Evolutionary conservation across 2,329 filamentous ascomycete species (phyloP), one percentile per base, ranked within the genome.

Genomic region (Taxawa tesnikishii): DNA sequence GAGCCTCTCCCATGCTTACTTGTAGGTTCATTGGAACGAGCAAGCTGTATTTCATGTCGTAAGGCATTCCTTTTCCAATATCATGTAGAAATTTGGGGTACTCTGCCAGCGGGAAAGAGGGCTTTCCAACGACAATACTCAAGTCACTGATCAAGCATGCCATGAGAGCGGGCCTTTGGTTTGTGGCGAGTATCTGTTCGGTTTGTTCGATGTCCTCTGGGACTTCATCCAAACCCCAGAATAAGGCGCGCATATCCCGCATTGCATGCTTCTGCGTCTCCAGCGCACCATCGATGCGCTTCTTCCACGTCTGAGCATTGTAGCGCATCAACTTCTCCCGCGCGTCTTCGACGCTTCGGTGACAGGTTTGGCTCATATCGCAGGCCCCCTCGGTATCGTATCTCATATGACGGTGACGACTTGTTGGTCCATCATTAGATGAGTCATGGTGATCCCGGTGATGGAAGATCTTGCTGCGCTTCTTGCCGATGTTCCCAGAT

Each of bases 21-120:
- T 84, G 77, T 3, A 98, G 68, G 53, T 81, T 82, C 77, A 94
- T 84, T 0, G 90, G 92, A 8, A 98, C 65, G 12, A 98, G 68
- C 13, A 98, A 65, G 7, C 84, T 77, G 53, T 96, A 98, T 48
- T 88, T 67, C 72, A 85, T 98, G 47, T 92, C 79, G 40, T 75
- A 68, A 1, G 90, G 90, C 75, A 98, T 92, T 1, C 90, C 90
- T 59, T 98, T 98, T n/a, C 90, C 90, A 36, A 96, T 78, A 29
- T 75, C 73, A 50, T 94, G 72, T 15, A 98, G 63, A 51, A 93
- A 98, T 11, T 80, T 72, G 0, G 88, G 82, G 33, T 88, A 74
- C 9, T 94, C 77, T 3, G 73, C 67, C 37, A 93, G 63, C 0
- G 85, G 79, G 51, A 98, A 98, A 0, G 83, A 88, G 1, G 90